Conservation (phyloP, 1,284 basidiomycete species). For the Apiotrichum porosum region DNA sequence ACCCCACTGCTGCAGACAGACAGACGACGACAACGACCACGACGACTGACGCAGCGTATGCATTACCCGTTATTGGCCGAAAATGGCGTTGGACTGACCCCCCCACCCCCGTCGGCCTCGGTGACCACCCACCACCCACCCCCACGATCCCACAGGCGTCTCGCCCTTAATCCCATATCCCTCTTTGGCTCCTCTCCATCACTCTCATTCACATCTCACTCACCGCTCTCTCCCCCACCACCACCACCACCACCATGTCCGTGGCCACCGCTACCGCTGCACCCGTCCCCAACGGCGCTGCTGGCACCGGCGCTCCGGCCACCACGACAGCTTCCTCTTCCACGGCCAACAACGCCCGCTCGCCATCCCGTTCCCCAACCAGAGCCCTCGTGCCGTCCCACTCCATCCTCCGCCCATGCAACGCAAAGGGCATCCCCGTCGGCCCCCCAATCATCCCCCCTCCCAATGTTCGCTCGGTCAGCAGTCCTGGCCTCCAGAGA, state of each 20-base stretch:
- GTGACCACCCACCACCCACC: too few relatives aligned
- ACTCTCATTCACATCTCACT: not conserved
- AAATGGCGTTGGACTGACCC: too few relatives aligned
- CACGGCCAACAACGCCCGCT: not conserved
- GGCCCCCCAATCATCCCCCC: constrained; percentile 3
- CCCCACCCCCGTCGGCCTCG: too few relatives aligned
- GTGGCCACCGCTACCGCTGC: not conserved
- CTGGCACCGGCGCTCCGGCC: not conserved
- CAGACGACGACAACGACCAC: too few relatives aligned
- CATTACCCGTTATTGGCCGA: too few relatives aligned
- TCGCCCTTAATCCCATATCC: not conserved
- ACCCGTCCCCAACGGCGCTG: not conserved
- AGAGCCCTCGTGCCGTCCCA: not conserved
- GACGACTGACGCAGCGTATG: too few relatives aligned
- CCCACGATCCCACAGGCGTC: too few relatives aligned
- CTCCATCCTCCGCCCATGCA: constrained; percentile 16
- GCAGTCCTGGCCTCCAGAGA: not conserved
- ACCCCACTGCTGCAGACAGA: too few relatives aligned
- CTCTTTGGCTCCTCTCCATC: not conserved
- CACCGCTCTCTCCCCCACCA: not conserved
- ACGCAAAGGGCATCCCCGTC: constrained; percentile 3
- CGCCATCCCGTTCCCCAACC: not conserved
- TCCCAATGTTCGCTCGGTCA: not conserved
- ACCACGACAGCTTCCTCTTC: not conserved
- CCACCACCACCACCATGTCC: constrained; percentile 6